These are phyloP conservation scores for Plasmodium reichenowi DNA, from an alignment of 169 alveolate genomes.

Conservation along the genomic window DNA sequence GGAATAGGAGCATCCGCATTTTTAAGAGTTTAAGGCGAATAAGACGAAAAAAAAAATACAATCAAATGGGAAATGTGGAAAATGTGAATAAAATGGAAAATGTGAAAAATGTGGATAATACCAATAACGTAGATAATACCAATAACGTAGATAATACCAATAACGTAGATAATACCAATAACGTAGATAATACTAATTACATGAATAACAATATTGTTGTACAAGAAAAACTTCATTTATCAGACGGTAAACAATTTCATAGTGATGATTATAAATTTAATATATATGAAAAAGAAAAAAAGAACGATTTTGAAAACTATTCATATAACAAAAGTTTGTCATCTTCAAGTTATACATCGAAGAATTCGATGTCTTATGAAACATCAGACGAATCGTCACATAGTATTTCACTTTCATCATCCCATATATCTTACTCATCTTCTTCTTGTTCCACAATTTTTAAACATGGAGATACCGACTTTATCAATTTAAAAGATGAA, in stretches of 20 bases:
- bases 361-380: too few species aligned
- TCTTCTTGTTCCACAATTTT: conserved; percentile 38
- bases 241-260: too few species aligned
- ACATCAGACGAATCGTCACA: too few species aligned
- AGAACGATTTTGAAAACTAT: too few species aligned
- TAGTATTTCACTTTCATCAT: neutral
- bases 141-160: too few species aligned
- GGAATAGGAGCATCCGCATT: conserved; percentile 34
- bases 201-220: neutral
- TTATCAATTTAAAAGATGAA: conserved; percentile 16
- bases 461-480: conserved; percentile 43
- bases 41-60: neutral
- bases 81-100: neutral
- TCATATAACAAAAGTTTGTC: too few species aligned
- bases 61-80: neutral
- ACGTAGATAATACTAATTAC: neutral
- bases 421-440: neutral
- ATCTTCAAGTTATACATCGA: too few species aligned
- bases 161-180: too few species aligned
- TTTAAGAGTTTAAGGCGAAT: conserved; percentile 28
- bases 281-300: neutral
- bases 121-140: too few species aligned
- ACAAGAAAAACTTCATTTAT: too few species aligned
- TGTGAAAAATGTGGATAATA: neutral
- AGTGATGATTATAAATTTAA: neutral